Percentiles rank a stretch among this genome's conserved stretches.
phyloP scores from a whole-genome alignment of 1,284 basidiomycete species.

The Pseudozyma tsukubaensis region DNA sequence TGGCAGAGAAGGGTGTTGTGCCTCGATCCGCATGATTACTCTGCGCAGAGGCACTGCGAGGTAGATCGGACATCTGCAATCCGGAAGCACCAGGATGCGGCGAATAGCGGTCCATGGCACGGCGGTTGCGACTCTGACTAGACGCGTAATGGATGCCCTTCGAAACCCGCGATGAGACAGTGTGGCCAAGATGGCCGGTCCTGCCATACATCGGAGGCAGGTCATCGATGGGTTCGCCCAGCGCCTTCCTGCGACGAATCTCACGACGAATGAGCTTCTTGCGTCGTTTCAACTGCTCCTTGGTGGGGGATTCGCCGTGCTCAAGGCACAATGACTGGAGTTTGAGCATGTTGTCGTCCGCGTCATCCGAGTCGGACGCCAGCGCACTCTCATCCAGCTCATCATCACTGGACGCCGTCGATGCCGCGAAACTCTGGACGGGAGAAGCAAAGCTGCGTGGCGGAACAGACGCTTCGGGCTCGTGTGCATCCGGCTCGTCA shows the following conservation, averaged over 20 bases:
- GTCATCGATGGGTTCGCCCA: constrained; percentile 38
- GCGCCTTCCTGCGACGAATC: constrained; percentile 47
- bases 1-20: constrained; percentile 22
- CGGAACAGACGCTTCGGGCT: neutral
- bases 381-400: constrained; percentile 32
- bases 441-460: constrained; percentile 5
- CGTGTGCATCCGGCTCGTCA: constrained; percentile 38
- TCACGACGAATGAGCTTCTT: constrained; percentile 53
- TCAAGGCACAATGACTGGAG: constrained; percentile 37
- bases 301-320: constrained; percentile 54
- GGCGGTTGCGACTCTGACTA: constrained; percentile 55
- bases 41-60: constrained; percentile 19
- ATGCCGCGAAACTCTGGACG: constrained; percentile 13
- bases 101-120: constrained; percentile 63
- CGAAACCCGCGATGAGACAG: constrained; percentile 43
- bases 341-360: constrained; percentile 22
- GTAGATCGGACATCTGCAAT: constrained; percentile 33
- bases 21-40: constrained; percentile 16
- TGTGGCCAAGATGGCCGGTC: constrained; percentile 34
- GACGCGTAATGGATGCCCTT: constrained; percentile 58
- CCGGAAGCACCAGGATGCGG: constrained; percentile 33
- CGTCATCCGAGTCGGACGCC: constrained; percentile 23
- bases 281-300: constrained; percentile 46
- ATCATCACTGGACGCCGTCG: constrained; percentile 34
- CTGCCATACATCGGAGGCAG: constrained; percentile 31